phyloP scores from a whole-genome alignment of 2,329 filamentous ascomycete genomes.

The Trichophyton simii region DNA sequence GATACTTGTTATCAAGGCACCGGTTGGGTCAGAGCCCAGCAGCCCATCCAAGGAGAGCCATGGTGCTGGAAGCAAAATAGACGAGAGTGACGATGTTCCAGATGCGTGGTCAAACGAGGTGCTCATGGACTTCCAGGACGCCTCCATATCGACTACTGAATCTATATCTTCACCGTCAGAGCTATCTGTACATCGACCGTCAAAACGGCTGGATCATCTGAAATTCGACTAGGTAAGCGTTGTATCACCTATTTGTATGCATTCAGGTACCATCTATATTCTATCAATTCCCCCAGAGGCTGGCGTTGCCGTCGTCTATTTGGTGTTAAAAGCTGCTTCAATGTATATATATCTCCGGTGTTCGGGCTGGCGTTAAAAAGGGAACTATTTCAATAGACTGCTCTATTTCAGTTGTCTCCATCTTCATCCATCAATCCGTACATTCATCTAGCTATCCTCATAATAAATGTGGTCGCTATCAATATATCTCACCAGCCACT shows the following conservation, averaged over 20 bases:
- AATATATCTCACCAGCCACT: background rate
- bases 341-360: background rate
- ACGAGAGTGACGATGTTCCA: background rate
- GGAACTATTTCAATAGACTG: background rate
- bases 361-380: background rate
- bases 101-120: constrained; percentile 3
- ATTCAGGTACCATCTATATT: background rate
- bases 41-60: constrained; percentile 6
- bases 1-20: constrained; percentile 53
- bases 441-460: background rate
- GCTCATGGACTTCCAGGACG: background rate
- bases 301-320: background rate
- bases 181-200: background rate
- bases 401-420: background rate
- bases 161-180: background rate
- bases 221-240: background rate
- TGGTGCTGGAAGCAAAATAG: background rate
- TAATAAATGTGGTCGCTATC: background rate
- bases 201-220: background rate
- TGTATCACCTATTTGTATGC: background rate
- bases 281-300: background rate
- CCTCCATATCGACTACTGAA: background rate
- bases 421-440: background rate
- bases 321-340: background rate
- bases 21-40: constrained; percentile 41